Percentiles rank a stretch among this genome's conserved stretches.
Evolutionary conservation across 176 grass and related monocot genomes (phyloP).

Genomic region (barley (Hordeum vulgare)): MorexV3_pseudomolecules_assembly NC_058520.1:12268122-12268621

Average conservation of each 20-base stretch:
- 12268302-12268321: constrained; percentile 96
- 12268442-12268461: constrained; percentile 70
- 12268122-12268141: constrained; percentile 53
- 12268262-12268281: constrained; percentile 49
- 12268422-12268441: constrained; percentile 68
- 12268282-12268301: constrained; percentile 43
- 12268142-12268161: constrained; percentile 57
- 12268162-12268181: constrained; percentile 94
- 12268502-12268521: constrained; percentile 75
- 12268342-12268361: constrained; percentile 66
- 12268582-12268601: constrained; percentile 64
- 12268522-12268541: constrained; percentile 61
- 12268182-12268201: constrained; percentile 91
- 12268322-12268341: constrained; percentile 83
- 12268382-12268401: constrained; percentile 40
- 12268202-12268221: constrained; percentile 63
- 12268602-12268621: constrained; percentile 55
- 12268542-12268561: constrained; percentile 60
- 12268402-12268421: constrained; percentile 62
- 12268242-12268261: constrained; percentile 74
- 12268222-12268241: constrained; percentile 48
- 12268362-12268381: constrained; percentile 24
- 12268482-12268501: constrained; percentile 65
- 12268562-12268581: constrained; percentile 53
- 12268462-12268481: constrained; percentile 37